These are phyloP conservation scores for Termitomyces sp. DNA, from an alignment of 768 basidiomycete species.

Conservation along the genomic window DNA sequence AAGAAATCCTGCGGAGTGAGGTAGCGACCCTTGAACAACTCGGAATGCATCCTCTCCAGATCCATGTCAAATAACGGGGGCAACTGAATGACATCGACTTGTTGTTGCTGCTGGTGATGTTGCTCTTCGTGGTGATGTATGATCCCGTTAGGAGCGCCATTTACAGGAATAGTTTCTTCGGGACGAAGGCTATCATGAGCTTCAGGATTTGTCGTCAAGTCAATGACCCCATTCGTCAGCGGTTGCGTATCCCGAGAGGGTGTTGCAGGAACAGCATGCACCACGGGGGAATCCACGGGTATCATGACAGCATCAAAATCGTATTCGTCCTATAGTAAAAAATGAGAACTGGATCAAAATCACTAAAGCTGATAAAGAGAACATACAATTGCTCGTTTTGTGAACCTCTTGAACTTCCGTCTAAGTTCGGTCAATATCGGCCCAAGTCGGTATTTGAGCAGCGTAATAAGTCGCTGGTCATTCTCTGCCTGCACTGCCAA, in stretches of 20 bases:
- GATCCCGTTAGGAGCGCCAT: slow-evolving; percentile 37
- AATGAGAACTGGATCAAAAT: not conserved
- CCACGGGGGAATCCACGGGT: slow-evolving; percentile 5
- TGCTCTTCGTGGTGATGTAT: slow-evolving; percentile 21
- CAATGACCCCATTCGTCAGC: slow-evolving; percentile 35
- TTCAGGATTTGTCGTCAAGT: slow-evolving; percentile 32
- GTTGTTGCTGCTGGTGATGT: slow-evolving; percentile 25
- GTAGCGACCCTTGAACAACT: slow-evolving; percentile 82
- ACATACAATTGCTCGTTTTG: slow-evolving; percentile 71
- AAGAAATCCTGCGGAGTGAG: slow-evolving; percentile 87
- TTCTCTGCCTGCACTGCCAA: slow-evolving; percentile 77
- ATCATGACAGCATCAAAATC: slow-evolving; percentile 37
- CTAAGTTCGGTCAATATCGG: slow-evolving; percentile 86
- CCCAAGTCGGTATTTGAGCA: slow-evolving; percentile 88
- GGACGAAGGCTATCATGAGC: not conserved
- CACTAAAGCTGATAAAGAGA: not conserved
- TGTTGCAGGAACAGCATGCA: slow-evolving; percentile 21
- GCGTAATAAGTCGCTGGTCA: slow-evolving; percentile 70
- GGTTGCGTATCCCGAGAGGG: slow-evolving; percentile 32
- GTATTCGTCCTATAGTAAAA: slow-evolving; percentile 65
- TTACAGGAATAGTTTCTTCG: slow-evolving; percentile 22
- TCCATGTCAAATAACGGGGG: slow-evolving; percentile 80
- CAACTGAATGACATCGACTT: slow-evolving; percentile 28
- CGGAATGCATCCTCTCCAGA: slow-evolving; percentile 83
- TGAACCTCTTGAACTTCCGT: slow-evolving; percentile 89